A percentile compares a stretch with the other conserved stretches of the same genome.
Evolutionary conservation across 192 early-diverging fungal species (phyloP).

Genomic region (Podila clonocystis): DNA sequence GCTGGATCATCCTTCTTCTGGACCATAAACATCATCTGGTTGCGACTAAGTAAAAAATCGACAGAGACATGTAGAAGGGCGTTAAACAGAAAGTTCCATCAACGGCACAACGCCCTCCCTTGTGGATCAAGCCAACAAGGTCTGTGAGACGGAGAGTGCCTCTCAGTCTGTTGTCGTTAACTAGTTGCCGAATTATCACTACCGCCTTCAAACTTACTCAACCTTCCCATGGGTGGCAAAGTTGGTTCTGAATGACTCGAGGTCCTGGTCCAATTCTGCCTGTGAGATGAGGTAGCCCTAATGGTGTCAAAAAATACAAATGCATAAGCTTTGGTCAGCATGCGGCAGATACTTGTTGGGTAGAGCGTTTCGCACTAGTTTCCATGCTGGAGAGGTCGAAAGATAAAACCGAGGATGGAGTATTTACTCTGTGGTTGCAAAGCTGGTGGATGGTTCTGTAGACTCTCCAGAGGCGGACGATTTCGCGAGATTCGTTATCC

Average conservation of each 20-base stretch:
- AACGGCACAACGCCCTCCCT: neutral
- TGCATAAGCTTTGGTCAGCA: neutral
- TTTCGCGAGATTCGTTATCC: constrained; percentile 64
- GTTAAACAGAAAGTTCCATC: neutral
- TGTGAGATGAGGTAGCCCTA: constrained; percentile 88
- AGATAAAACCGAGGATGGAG: neutral
- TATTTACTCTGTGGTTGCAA: constrained; percentile 81
- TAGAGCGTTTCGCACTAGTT: neutral
- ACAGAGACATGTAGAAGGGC: neutral
- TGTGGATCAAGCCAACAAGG: neutral
- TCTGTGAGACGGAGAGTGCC: neutral
- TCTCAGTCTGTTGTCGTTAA: too few relatives aligned
- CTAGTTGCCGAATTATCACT: too few relatives aligned
- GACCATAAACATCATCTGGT: constrained; percentile 85
- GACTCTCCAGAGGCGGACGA: constrained; percentile 82
- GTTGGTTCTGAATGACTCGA: constrained; percentile 79
- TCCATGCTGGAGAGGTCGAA: neutral
- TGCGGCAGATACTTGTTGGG: neutral
- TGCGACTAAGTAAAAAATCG: constrained; percentile 61
- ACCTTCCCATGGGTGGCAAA: constrained; percentile 79
- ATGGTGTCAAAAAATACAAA: neutral
- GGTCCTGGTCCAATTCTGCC: constrained; percentile 81
- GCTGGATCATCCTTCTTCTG: constrained; percentile 81
- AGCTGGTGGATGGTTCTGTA: constrained; percentile 92
- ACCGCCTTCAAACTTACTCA: constrained; percentile 63